phyloP scores from a whole-genome alignment of 2,329 filamentous ascomycete genomes.

The Lachnellula arida region DNA sequence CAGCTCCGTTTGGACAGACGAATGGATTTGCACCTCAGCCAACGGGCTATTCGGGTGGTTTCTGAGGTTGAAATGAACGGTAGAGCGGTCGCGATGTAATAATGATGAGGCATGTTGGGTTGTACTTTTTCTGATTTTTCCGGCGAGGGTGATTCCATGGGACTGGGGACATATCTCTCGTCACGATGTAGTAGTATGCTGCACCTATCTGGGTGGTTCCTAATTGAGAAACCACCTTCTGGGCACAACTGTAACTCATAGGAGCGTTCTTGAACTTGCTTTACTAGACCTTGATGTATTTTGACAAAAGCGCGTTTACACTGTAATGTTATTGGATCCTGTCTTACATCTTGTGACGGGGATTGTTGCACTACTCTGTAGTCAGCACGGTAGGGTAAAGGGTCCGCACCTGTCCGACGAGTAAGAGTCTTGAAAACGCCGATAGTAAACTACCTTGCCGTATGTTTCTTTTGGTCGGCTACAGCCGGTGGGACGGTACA shows the following conservation, averaged over 20 bases:
- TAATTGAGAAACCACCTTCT: constrained; percentile 7
- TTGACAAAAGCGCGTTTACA: constrained; percentile 4
- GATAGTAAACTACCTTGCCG: too few relatives aligned
- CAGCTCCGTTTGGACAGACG: constrained; percentile 67
- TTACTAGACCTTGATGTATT: constrained; percentile 25
- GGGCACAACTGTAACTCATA: constrained; percentile 30
- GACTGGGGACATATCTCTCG: constrained; percentile 23
- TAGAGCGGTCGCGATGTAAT: constrained; percentile 21
- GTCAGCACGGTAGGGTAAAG: neutral
- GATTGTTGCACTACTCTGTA: neutral
- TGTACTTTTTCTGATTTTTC: constrained; percentile 26
- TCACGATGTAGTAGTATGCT: constrained; percentile 30
- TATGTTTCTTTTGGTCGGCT: neutral
- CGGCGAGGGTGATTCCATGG: constrained; percentile 18
- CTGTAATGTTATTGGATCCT: neutral
- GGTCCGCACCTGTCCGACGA: neutral
- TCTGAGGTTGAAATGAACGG: constrained; percentile 35
- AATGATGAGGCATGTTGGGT: constrained; percentile 28
- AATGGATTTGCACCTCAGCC: constrained; percentile 89
- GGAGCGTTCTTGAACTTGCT: constrained; percentile 21
- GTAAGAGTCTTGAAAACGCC: too few relatives aligned
- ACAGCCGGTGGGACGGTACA: neutral
- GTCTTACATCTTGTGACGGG: neutral
- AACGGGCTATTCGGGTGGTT: constrained; percentile 62
- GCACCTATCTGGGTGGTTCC: constrained; percentile 20